phyloP scores from a whole-genome alignment of 768 basidiomycete genomes.

The Gloeophyllum trabeum region DNA sequence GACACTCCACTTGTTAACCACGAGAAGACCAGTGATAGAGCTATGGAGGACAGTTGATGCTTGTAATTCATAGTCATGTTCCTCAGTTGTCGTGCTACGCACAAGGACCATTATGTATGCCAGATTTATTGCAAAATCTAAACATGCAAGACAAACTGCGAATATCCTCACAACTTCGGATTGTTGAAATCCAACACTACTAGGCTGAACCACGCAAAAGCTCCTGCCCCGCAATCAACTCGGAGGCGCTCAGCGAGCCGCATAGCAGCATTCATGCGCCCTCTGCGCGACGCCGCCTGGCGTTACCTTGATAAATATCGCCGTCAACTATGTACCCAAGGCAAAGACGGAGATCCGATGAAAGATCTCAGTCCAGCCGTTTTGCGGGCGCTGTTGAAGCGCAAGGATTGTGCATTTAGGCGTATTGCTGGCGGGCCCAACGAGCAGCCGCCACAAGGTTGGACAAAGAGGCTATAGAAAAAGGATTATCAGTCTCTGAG shows the following conservation, averaged over 20 bases:
- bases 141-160: too few relatives aligned
- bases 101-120: too few relatives aligned
- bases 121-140: too few relatives aligned
- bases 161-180: too few relatives aligned
- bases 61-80: too few relatives aligned
- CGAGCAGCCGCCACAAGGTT: conserved; percentile 89
- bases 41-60: too few relatives aligned
- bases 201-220: conserved; percentile 21
- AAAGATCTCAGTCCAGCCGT: conserved; percentile 36
- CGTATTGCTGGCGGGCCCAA: conserved; percentile 82
- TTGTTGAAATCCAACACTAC: conserved; percentile 76
- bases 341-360: conserved; percentile 30
- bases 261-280: conserved; percentile 1
- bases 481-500: conserved; percentile 6
- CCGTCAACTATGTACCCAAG: conserved; percentile 44
- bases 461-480: conserved; percentile 46
- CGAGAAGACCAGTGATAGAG: background rate
- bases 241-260: conserved; percentile 12
- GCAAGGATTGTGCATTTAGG: conserved; percentile 44
- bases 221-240: conserved; percentile 11
- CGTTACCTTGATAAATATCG: conserved; percentile 4
- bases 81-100: too few relatives aligned
- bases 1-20: background rate
- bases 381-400: conserved; percentile 90
- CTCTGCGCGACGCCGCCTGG: conserved; percentile 4